Base-by-base conservation (phyloP, 495 filamentous ascomycete species). In the Penicillium manginii region DNA sequence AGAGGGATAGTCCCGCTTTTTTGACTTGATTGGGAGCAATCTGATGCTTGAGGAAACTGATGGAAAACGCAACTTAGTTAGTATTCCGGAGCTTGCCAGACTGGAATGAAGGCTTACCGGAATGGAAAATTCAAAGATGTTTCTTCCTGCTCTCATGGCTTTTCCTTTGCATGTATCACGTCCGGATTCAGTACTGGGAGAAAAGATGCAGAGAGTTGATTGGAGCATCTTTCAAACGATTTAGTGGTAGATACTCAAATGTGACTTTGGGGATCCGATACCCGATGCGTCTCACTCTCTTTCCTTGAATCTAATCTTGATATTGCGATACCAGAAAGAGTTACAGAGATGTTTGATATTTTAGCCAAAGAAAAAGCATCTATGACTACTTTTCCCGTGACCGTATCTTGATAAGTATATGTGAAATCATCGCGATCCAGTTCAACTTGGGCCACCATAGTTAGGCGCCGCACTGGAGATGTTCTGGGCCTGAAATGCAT, bases 301-400 rank as follows among this genome's bases (percentile, higher is more conserved):
- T 26, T 10, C 23, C 54, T 47, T 15, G 47, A 48, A 11, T 39
- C 18, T 14, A 61, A 22, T 9, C 51, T 23, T 23, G 62, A 55
- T 7, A 21, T 47, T 29, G 58, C 45, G 17, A 21, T 54, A 4
- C 58, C 58, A 21, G 35, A 40, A 14, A 60, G 33, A 37, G 32
- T 60, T 4, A 60, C 37, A 9, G 47, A 23, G 15, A 60, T 55
- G 8, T 22, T 52, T 33, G 59, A 55, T 48, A 60, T 49, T 26
- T 33, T 33, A 8, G 45, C 17, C 2, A 45, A 52, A 1, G 47
- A 32, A 2, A 40, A 40, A 29, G 18, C 50, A 14, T 39, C 8
- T 2, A 58, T 14, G 2, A 58, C 10, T 3, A 58, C 23, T 12
- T 58, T 15, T 1, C 50, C 54, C 14, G 50, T 54, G 32, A 58